A percentile compares a stretch with the other conserved stretches of the same genome.
Conservation (phyloP, 2,329 filamentous ascomycete genomes). For the Fusarium falciforme region DNA sequence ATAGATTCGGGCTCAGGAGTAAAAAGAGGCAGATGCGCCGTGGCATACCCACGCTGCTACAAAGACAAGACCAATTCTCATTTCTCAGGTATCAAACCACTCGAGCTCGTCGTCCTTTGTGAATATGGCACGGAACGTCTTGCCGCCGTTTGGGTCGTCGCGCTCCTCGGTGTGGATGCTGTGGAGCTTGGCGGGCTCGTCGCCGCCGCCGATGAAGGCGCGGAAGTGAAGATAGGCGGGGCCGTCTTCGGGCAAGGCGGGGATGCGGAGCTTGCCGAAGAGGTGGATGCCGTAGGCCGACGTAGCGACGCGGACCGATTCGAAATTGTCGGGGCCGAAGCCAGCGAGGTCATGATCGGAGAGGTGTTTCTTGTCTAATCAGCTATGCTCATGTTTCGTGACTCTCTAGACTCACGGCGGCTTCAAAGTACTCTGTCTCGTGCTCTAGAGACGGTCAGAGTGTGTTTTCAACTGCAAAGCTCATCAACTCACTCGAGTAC, state of each 20-base stretch:
- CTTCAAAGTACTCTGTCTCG: slow-evolving; percentile 66
- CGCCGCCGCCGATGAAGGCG: slow-evolving; percentile 85
- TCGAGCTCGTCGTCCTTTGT: slow-evolving; percentile 89
- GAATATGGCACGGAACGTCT: slow-evolving; percentile 93
- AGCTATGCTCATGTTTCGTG: background rate
- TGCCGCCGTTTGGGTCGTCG: slow-evolving; percentile 88
- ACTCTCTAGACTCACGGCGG: slow-evolving; percentile 49
- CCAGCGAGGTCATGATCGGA: slow-evolving; percentile 89
- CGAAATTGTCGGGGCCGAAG: slow-evolving; percentile 82
- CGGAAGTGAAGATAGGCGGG: slow-evolving; percentile 86
- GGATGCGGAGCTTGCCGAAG: slow-evolving; percentile 76
- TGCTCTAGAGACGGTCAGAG: slow-evolving; percentile 55
- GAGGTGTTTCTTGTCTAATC: slow-evolving; percentile 19
- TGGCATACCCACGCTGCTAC: slow-evolving; percentile 6
- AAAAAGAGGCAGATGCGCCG: slow-evolving; percentile 27
- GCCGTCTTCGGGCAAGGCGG: slow-evolving; percentile 59
- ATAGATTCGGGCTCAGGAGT: slow-evolving; percentile 28
- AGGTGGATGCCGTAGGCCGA: slow-evolving; percentile 83
- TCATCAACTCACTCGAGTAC: slow-evolving; percentile 52
- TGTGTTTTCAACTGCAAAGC: background rate
- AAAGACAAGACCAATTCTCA: slow-evolving; percentile 16
- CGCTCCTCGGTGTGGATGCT: slow-evolving; percentile 96
- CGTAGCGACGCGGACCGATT: slow-evolving; percentile 93
- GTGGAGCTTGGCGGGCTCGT: slow-evolving; percentile 83
- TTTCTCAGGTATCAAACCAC: slow-evolving; percentile 63